These are phyloP conservation scores for Solanum peruvianum DNA, from an alignment of 257 asterid species.

Conservation along the genomic window DNA sequence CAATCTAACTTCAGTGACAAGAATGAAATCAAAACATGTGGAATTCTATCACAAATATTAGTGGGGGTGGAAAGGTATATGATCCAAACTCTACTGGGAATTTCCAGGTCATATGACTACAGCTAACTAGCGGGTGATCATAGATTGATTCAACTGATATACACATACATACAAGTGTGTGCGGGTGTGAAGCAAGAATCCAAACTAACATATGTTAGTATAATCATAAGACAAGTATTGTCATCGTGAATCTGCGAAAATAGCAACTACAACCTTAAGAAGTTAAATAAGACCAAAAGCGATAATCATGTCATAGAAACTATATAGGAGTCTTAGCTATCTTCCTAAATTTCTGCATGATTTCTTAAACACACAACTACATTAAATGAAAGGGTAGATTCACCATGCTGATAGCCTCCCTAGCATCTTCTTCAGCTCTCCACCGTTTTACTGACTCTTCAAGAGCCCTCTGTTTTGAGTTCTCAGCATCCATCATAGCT, in stretches of 20 bases:
- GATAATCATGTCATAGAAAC: neutral
- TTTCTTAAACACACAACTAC: neutral
- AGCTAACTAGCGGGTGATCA: neutral
- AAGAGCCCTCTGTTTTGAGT: slow-evolving; percentile 23
- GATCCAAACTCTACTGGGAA: neutral
- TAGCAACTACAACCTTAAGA: neutral
- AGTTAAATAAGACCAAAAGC: neutral
- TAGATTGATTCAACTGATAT: neutral
- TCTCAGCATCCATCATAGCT: slow-evolving; percentile 28
- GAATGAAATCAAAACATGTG: neutral
- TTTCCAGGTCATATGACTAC: neutral
- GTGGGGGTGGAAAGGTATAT: neutral
- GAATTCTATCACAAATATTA: neutral
- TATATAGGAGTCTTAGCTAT: neutral
- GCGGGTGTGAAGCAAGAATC: neutral
- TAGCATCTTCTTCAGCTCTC: slow-evolving; percentile 53
- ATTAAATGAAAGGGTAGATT: neutral
- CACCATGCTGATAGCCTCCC: slow-evolving; percentile 42
- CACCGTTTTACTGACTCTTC: slow-evolving; percentile 41
- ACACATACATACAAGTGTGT: neutral
- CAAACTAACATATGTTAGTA: neutral
- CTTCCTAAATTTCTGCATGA: neutral
- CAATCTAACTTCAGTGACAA: slow-evolving; percentile 4
- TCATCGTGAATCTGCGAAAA: neutral
- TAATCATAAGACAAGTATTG: neutral